Evolutionary conservation across 2,329 filamentous ascomycete species (phyloP).

Genomic region (Fusarium sp.): DNA sequence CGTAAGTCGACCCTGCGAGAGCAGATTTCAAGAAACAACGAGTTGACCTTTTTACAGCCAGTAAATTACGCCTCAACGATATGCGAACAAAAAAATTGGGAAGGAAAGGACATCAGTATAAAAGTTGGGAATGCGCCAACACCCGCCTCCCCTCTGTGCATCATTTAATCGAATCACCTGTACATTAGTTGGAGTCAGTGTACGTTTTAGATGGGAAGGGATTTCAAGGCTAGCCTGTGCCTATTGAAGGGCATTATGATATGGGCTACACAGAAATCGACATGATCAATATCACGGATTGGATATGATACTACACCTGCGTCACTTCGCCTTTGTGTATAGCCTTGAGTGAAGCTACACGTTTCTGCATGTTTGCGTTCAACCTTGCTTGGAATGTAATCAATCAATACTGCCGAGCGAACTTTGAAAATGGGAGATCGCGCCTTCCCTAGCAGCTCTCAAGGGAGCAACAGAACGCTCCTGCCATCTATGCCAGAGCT

Average conservation of each 20-base stretch:
- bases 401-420: neutral
- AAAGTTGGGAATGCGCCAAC: slow-evolving; percentile 1
- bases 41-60: slow-evolving; percentile 39
- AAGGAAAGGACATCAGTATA: neutral
- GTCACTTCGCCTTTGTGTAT: neutral
- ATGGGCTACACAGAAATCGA: slow-evolving; percentile 34
- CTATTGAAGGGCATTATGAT: slow-evolving; percentile 37
- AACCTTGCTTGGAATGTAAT: neutral
- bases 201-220: slow-evolving; percentile 46
- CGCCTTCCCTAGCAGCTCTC: neutral
- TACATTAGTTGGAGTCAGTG: slow-evolving; percentile 48
- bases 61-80: slow-evolving; percentile 39
- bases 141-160: slow-evolving; percentile 10
- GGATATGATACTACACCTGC: slow-evolving; percentile 7
- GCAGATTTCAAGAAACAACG: neutral
- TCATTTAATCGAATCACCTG: slow-evolving; percentile 42
- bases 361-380: too few relatives aligned
- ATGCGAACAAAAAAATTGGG: slow-evolving; percentile 8
- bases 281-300: slow-evolving; percentile 21
- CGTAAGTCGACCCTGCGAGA: slow-evolving; percentile 57
- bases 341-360: neutral
- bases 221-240: slow-evolving; percentile 28
- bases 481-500: neutral
- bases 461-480: neutral
- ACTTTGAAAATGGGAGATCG: neutral